Base-by-base conservation (phyloP, 2,329 filamentous ascomycete genomes). In the Trematosphaeria pertusa region DNA sequence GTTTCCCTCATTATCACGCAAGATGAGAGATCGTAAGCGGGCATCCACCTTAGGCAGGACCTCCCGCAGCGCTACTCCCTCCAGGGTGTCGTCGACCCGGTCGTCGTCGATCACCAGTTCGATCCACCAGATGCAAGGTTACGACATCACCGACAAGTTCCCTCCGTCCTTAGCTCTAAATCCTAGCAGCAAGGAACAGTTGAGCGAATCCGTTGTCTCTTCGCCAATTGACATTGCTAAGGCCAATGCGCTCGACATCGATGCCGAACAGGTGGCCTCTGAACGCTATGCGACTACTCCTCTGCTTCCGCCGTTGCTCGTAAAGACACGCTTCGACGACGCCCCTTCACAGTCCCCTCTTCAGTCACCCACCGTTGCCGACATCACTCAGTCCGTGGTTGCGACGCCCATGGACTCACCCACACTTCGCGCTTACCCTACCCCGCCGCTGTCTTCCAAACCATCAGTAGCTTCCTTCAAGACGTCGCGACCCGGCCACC, bases 251-350 rank as follows among this genome's bases (percentile, higher is more conserved):
- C 47, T 75, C 51, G 60, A 75, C 70, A 57, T 75, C 59, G 65
- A 84, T 59, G 71, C 82, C 2, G 73, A 75, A 19, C 67, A 75
- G 35, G 58, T 73, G 20, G 72, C 76, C 73, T 71, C 84, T 75
- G 74, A 85, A 74, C 69, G 85, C 74, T 75, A 89, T 58, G 87
- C 89, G 0, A 87, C 87, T 3, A 97, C 92, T 2, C 93, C 92
- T 30, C 80, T 97, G 6, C 79, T 97, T 2, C 92, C 92, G 6
- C 92, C 92, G 0, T 79, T 94, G 26, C 82, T 95, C 76, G 85
- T 83, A 20, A 81, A 83, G 44, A 73, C 79, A 17, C 74, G 80
- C 24, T 73, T 77, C 34, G 70, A 76, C 28, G 75, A 83, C 32
- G 80, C 84, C 0, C 80, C 81, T 1, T 78, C 87, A 22, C 82